phyloP scores from a whole-genome alignment of 192 early-diverging fungal species.

The Pecoramyces ruminantium region DNA sequence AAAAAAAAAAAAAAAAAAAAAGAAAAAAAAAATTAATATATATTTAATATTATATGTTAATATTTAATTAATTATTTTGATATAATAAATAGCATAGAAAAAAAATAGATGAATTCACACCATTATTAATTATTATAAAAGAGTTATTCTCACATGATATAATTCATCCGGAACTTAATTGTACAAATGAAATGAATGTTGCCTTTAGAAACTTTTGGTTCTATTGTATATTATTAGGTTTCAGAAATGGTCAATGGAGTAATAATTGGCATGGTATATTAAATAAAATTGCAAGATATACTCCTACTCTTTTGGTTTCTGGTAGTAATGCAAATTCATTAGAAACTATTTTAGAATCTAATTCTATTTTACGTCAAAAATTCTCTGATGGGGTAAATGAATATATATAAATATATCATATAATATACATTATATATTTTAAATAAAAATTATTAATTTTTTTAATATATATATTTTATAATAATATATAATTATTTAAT shows the following conservation, averaged over 20 bases:
- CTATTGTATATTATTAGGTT: slow-evolving; percentile 60
- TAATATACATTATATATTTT: too few relatives aligned
- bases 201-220: slow-evolving; percentile 84
- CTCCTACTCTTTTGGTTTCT: slow-evolving; percentile 58
- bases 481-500: too few relatives aligned
- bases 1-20: not conserved
- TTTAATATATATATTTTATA: too few relatives aligned
- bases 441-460: too few relatives aligned
- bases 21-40: not conserved
- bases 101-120: slow-evolving; percentile 9
- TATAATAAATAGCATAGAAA: slow-evolving; percentile 13
- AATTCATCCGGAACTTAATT: slow-evolving; percentile 25
- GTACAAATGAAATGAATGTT: slow-evolving; percentile 10
- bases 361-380: slow-evolving; percentile 57
- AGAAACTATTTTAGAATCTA: slow-evolving; percentile 71
- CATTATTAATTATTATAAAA: not conserved
- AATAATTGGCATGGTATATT: slow-evolving; percentile 56
- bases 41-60: too few relatives aligned
- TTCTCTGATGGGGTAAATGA: slow-evolving; percentile 23
- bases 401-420: not conserved
- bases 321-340: slow-evolving; percentile 53
- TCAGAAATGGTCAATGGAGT: slow-evolving; percentile 55
- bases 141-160: not conserved
- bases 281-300: slow-evolving; percentile 57
- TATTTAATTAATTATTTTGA: slow-evolving; percentile 12